Evolutionary conservation across 208 protist species (phyloP).

Genomic region (Novymonas esmeraldas): DNA sequence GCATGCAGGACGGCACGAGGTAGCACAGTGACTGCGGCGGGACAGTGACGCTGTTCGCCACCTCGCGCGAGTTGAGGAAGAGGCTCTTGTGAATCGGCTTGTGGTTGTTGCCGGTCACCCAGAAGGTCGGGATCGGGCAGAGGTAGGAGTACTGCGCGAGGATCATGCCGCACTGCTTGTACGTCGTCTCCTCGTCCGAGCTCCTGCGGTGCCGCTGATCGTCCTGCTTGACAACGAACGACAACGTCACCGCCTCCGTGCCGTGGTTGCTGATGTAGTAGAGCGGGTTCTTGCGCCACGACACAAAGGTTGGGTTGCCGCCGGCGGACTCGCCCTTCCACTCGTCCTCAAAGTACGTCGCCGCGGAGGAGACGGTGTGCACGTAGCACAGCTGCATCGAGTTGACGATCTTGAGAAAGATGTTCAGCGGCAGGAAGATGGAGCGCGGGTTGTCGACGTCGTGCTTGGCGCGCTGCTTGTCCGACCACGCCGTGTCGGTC

Average conservation of each 20-base stretch:
- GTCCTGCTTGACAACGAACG: conserved; percentile 63
- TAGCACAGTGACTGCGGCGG: conserved; percentile 72
- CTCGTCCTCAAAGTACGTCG: conserved; percentile 61
- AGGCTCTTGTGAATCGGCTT: conserved; percentile 73
- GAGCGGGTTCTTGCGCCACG: conserved; percentile 83
- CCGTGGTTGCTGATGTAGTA: conserved; percentile 73
- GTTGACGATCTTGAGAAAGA: conserved; percentile 56
- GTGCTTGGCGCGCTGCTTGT: conserved; percentile 42
- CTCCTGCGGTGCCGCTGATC: conserved; percentile 65
- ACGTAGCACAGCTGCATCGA: conserved; percentile 75
- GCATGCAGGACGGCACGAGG: conserved; percentile 75
- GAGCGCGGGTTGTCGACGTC: conserved; percentile 48
- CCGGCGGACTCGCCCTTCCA: conserved; percentile 62
- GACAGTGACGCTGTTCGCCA: conserved; percentile 58
- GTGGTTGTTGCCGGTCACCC: conserved; percentile 82
- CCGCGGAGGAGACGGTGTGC: conserved; percentile 35
- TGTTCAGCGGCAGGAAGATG: conserved; percentile 67
- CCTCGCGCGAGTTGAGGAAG: conserved; percentile 80
- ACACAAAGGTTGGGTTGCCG: conserved; percentile 70
- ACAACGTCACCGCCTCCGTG: conserved; percentile 38
- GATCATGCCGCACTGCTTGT: conserved; percentile 75
- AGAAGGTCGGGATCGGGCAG: conserved; percentile 55
- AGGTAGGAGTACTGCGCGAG: conserved; percentile 48
- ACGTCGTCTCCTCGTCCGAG: conserved; percentile 41
- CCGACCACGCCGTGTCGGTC: conserved; percentile 55